Evolutionary conservation across 305 asterid genomes (phyloP).

Genomic region (Solanum aculeatissimum): DNA sequence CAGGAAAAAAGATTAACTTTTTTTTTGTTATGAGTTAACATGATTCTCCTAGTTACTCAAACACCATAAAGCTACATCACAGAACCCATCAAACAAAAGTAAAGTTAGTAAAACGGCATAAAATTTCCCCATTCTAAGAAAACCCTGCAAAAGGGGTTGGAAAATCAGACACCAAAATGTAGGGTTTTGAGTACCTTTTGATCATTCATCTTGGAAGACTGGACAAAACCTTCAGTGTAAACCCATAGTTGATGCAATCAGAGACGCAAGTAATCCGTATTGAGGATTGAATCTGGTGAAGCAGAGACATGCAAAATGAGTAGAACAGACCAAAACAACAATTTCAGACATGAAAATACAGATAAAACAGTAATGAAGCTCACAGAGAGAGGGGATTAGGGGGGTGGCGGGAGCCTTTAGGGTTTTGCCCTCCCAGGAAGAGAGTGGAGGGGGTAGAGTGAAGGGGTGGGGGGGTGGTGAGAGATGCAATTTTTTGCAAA

Average conservation of each 20-base stretch:
- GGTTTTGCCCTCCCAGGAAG: not conserved
- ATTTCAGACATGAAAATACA: constrained; percentile 37
- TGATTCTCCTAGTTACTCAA: not conserved
- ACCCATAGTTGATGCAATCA: constrained; percentile 16
- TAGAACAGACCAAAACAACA: constrained; percentile 19
- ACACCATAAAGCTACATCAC: not conserved
- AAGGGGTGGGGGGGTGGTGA: not conserved
- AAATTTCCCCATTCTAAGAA: not conserved
- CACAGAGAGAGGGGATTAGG: not conserved
- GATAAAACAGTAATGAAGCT: not conserved
- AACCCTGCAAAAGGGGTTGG: not conserved
- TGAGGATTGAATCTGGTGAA: constrained; percentile 12
- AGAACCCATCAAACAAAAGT: not conserved
- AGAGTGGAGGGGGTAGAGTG: not conserved
- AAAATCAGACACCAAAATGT: not conserved
- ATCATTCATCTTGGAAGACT: constrained; percentile 38
- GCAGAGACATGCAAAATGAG: constrained; percentile 10
- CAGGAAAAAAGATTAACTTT: not conserved
- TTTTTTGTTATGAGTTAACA: not conserved
- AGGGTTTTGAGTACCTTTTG: constrained; percentile 29
- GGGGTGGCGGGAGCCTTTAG: constrained; percentile 1
- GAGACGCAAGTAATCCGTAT: not conserved
- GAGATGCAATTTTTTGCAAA: not conserved
- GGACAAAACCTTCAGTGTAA: constrained; percentile 23
- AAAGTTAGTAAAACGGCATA: not conserved